Conservation (phyloP, 2,329 filamentous ascomycete species). For the Stemphylium beticola region DNA sequence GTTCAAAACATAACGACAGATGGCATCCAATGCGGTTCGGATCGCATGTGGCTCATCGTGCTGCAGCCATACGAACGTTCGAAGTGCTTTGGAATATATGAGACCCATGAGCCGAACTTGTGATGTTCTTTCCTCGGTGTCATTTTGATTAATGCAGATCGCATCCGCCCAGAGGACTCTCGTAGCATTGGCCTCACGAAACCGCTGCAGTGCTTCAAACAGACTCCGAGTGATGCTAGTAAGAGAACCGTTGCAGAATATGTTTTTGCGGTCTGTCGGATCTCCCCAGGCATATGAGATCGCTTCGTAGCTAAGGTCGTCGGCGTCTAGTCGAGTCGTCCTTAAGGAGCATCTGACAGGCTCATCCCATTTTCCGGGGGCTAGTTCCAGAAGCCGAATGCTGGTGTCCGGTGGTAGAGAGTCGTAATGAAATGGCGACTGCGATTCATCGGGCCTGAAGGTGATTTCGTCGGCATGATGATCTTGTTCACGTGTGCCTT, state of each 20-base stretch:
- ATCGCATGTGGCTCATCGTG: background rate
- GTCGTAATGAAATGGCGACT: background rate
- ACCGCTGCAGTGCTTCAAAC: conserved; percentile 4
- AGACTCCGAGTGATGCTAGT: background rate
- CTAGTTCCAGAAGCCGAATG: background rate
- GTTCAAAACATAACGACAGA: background rate
- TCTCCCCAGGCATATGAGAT: conserved; percentile 23
- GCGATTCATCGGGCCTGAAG: too few species aligned
- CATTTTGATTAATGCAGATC: conserved; percentile 44
- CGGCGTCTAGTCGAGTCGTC: background rate
- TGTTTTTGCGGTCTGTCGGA: background rate
- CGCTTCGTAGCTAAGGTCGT: conserved; percentile 8
- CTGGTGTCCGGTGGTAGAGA: background rate
- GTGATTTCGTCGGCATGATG: too few species aligned
- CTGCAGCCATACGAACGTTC: conserved; percentile 2
- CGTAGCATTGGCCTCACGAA: background rate
- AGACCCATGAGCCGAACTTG: conserved; percentile 43
- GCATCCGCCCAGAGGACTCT: conserved; percentile 32
- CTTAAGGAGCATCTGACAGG: background rate
- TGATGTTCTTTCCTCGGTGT: conserved; percentile 32
- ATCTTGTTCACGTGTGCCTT: too few species aligned
- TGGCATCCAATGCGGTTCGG: background rate
- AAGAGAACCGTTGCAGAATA: background rate
- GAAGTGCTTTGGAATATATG: background rate
- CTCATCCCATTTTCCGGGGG: background rate